Conservation (phyloP, 2,329 filamentous ascomycete genomes). For the Xylogone sp. region DNA sequence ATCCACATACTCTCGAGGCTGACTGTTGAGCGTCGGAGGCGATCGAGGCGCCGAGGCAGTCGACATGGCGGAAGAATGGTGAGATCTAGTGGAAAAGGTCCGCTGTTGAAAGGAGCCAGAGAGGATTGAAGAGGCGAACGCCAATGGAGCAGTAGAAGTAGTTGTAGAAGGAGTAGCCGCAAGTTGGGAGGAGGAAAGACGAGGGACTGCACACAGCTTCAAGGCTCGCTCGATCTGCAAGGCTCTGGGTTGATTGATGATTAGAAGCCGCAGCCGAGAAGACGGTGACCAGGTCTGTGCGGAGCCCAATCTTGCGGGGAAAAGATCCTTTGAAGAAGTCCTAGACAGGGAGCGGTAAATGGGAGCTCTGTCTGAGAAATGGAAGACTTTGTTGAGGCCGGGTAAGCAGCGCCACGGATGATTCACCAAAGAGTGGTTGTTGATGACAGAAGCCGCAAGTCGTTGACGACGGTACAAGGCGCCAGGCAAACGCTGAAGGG, state of each 20-base stretch:
- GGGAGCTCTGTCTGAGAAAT: not conserved
- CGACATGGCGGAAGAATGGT: slow-evolving; percentile 18
- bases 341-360: slow-evolving; percentile 1
- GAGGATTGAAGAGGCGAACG: not conserved
- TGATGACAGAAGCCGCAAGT: not conserved
- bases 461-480: not conserved
- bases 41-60: slow-evolving; percentile 28
- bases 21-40: slow-evolving; percentile 20
- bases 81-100: not conserved
- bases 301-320: slow-evolving; percentile 7
- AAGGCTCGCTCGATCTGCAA: not conserved
- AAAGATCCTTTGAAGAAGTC: slow-evolving; percentile 3
- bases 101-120: not conserved
- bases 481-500: not conserved
- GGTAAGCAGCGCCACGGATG: not conserved
- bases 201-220: not conserved
- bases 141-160: not conserved
- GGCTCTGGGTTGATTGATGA: not conserved
- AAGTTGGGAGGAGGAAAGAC: not conserved
- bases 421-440: not conserved
- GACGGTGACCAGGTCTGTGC: slow-evolving; percentile 15
- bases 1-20: slow-evolving; percentile 26
- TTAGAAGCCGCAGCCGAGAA: not conserved
- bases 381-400: not conserved
- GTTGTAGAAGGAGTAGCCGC: too few relatives aligned